Base-by-base conservation (phyloP, 139 green algal genomes). In the Nannochloris sp. region DNA sequence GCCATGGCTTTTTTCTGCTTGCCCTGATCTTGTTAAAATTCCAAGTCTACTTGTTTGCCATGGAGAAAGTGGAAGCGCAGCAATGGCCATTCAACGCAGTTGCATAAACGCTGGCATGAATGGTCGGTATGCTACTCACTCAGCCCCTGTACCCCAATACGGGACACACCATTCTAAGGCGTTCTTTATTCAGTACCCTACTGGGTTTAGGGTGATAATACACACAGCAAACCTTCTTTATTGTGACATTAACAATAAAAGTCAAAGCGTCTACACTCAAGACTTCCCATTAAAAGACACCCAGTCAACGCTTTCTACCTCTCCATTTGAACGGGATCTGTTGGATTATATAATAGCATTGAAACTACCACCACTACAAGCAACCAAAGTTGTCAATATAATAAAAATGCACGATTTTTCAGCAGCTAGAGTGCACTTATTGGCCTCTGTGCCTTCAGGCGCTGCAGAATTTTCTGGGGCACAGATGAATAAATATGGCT, bases 161-260 rank as follows among this genome's bases (percentile, higher is more conserved):
- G 83, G 80, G 32, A 86, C 73, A 1, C 54, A 77, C 23, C 70
- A 81, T 75, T 81, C 61, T 68, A 95, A 96, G 68, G 72, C 71
- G 9, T 87, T 91, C 34, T 24, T 87, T 0, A 3, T 86, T 6
- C 36, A 76, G 36, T 88, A 80, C 46, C 14, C 51, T 5, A 46
- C 13, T 0, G 89, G 88, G 8, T 31, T 96, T 46, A 65, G 87
- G 0, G 76, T 96, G 14, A 58, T 94, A 8, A 64, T 96, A 4
- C 73, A 85, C 64, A 92, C 88, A 0, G 88, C 89, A 44, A 96
- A 96, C 67, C 61, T 90, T 10, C 81, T 97, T 36, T 81, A 86
- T 35, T 44, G 61, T 0, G 90, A 96, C 71, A 90, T 81, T 70
- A 84, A 85, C 69, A 75, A 83, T 73, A 96, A 96, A 62, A 87